Evolutionary conservation across 1,139 yeast species (phyloP), one percentile per base, ranked within the genome.

Genomic region (Zhuliangozyma parablackwelliae): DNA sequence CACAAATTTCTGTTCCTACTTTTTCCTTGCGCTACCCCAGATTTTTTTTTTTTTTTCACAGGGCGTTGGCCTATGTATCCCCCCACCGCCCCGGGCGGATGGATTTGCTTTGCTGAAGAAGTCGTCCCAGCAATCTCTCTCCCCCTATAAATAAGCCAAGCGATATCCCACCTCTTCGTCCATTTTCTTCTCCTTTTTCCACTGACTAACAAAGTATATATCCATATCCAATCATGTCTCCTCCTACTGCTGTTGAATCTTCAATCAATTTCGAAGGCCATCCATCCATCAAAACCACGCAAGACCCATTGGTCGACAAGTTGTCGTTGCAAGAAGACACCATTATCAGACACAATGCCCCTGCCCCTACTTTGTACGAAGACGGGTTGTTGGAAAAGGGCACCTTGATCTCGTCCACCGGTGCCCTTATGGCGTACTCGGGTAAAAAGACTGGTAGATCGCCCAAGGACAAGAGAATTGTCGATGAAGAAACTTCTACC

Each of bases 361-460:
- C 97, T 31, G 88, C 92, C 32, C 95, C 97, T 50, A 78, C 88
- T 38, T 75, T 92, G 49, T 92, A 92, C 69, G 97, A 92, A 65
- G 98, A 92, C 63, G 97, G 95, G 48, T 76, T 92, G 48, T 75
- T 77, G 43, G 98, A 92, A 68, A 78, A 77, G 54, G 94, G 96
- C 44, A 90, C 97, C 35, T 90, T 95, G 42, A 85, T 92, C 53
- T 82, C 95, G 21, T 82, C 96, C 32, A 78, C 95, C 38, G 98
- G 98, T 61, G 97, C 97, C 39, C 75, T 92, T 50, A 84, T 92
- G 69, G 97, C 98, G 40, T 89, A 82, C 69, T 88, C 97, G 25
- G 98, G 98, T 59, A 74, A 79, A 54, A 92, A 92, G 73, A 92
- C 97, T 41, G 98, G 98, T 54, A 85, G 98, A 69, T 92, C 97